Evolutionary conservation across 208 protist genomes (phyloP), one percentile per base, ranked within the genome.

Genomic region (Borovskyia barvae): DNA sequence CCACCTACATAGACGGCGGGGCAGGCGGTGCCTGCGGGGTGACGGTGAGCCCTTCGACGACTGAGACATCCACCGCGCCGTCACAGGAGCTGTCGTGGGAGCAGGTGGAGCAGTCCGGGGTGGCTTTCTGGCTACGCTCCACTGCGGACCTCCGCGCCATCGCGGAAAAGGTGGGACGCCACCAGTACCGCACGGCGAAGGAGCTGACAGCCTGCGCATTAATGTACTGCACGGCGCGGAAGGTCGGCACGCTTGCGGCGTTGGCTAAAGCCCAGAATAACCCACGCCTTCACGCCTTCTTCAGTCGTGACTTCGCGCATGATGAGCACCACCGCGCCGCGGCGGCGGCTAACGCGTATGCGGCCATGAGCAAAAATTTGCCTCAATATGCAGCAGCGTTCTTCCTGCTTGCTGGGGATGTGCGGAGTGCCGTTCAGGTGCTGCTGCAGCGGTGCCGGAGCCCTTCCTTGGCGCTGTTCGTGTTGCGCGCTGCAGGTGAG

Each of bases 261-360:
- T 75, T 98, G 40, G 97, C 92, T 73, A 96, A 95, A 73, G 52
- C 77, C n/a, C 77, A 87, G 61, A 75, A 78, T 45, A 92, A 97
- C 41, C 15, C 45, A 22, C 79, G 82, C 32, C 71, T 97, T 24
- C 49, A 83, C 36, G 83, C 84, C 32, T 98, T 98, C 67, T 97
- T 97, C 55, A 76, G 55, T 15, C 85, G 90, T 35, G 74, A 97
- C 70, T 98, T 98, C 54, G 61, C 26, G 12, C 61, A 84, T 5
- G 63, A 75, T 26, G 53, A 69, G 43, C 72, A 77, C 29, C 76
- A 94, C 68, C 80, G 77, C 37, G 52, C 62, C 11, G 89, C 87
- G 9, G 94, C 94, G 24, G 71, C 75, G 2, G 89, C 93, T 12
- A 98, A 98, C 74, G 96, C 91, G 8, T 97, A 88, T 56, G 82